phyloP scores from a whole-genome alignment of 805 yeast species.

The Metschnikowia vanudenii region DNA sequence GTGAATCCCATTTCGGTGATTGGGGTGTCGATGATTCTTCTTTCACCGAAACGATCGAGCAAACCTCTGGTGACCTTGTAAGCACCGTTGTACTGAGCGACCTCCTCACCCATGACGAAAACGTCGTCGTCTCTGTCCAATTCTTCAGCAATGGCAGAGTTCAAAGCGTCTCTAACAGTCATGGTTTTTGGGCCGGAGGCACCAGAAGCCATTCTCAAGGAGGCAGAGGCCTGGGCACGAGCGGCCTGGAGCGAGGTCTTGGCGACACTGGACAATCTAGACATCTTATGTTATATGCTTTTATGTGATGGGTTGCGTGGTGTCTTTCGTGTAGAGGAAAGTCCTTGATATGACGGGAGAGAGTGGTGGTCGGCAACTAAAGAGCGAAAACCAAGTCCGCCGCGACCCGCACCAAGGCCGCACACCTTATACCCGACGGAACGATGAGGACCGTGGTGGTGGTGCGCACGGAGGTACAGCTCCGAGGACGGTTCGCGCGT shows the following conservation, averaged over 20 bases:
- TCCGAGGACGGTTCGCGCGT: constrained; percentile 13
- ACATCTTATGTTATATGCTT: constrained; percentile 17
- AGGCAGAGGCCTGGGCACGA: constrained; percentile 24
- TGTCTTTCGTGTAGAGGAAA: background rate
- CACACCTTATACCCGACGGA: constrained; percentile 13
- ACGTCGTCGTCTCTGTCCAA: constrained; percentile 93
- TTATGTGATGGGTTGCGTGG: background rate
- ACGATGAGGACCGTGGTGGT: constrained; percentile 23
- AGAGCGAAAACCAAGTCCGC: background rate
- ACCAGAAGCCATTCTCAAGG: constrained; percentile 44
- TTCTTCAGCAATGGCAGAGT: constrained; percentile 94
- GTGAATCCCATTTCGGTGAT: constrained; percentile 99
- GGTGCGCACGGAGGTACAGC: constrained; percentile 21
- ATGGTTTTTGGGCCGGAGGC: constrained; percentile 56
- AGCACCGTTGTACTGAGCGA: constrained; percentile 99
- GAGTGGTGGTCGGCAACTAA: background rate
- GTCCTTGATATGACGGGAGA: background rate
- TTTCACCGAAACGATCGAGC: constrained; percentile 91
- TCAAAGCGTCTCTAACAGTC: constrained; percentile 96
- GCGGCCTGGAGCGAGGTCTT: constrained; percentile 43
- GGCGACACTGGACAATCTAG: constrained; percentile 38
- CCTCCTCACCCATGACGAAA: constrained; percentile 98
- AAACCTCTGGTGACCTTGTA: constrained; percentile 95
- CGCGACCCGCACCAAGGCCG: background rate
- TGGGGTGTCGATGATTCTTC: constrained; percentile 93